Evolutionary conservation across 352 stramenopile genomes (phyloP).

Genomic region (Hyaloperonospora brassicae): DNA sequence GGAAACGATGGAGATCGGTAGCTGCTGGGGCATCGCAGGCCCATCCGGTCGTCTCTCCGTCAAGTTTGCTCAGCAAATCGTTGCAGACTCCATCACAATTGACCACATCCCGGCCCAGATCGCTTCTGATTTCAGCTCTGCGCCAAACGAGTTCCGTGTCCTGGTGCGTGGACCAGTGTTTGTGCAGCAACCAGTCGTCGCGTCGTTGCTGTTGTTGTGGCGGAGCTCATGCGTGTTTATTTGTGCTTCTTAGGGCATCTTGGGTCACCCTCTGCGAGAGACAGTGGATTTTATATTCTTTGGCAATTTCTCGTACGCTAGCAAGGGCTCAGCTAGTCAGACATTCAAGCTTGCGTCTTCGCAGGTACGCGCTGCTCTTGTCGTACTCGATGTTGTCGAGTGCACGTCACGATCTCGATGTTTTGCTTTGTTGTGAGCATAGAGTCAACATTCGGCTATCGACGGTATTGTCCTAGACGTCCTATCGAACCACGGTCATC

Average conservation of each 20-base stretch:
- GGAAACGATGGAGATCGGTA: constrained; percentile 82
- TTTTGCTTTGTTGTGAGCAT: not conserved
- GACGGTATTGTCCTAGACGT: constrained; percentile 74
- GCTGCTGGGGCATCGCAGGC: constrained; percentile 66
- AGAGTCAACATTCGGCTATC: constrained; percentile 45
- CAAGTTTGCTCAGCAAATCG: constrained; percentile 56
- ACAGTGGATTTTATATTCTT: constrained; percentile 49
- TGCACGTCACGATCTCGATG: not conserved
- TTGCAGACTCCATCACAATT: constrained; percentile 61
- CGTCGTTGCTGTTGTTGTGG: not conserved
- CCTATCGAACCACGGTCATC: constrained; percentile 73
- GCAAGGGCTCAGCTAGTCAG: constrained; percentile 44
- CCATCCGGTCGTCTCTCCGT: constrained; percentile 60
- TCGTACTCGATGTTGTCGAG: constrained; percentile 2
- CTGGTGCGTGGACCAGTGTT: constrained; percentile 25
- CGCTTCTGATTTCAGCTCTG: constrained; percentile 60
- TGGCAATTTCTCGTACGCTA: constrained; percentile 67
- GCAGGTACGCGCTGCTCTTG: constrained; percentile 24
- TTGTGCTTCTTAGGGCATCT: constrained; percentile 31
- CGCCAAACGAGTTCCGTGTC: constrained; percentile 56
- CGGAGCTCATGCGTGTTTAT: constrained; percentile 5
- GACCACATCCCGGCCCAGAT: constrained; percentile 74
- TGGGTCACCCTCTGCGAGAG: constrained; percentile 31
- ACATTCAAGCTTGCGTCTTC: constrained; percentile 53
- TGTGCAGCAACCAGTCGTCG: not conserved